Conservation (phyloP, 176 grass and related monocot species). For the Lolium rigidum region DNA sequence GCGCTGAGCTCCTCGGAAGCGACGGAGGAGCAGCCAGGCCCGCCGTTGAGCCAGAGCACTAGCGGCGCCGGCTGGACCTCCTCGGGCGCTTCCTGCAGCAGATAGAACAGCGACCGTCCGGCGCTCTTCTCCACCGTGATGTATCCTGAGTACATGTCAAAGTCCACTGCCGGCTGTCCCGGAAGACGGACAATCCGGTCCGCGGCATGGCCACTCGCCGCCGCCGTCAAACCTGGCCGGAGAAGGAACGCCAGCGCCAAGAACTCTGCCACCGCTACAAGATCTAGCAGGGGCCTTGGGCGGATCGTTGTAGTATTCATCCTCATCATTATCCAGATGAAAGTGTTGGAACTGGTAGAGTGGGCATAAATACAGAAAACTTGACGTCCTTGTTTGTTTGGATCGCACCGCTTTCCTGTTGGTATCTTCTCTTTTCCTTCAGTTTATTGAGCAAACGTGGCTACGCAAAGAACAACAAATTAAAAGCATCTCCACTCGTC, state of each 20-base stretch:
- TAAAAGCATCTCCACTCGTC: too few species aligned
- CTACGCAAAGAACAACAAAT: too few species aligned
- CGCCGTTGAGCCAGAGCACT: slow-evolving; percentile 85
- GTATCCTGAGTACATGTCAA: slow-evolving; percentile 84
- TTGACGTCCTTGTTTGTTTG: slow-evolving; percentile 25
- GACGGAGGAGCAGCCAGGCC: slow-evolving; percentile 83
- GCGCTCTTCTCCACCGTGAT: slow-evolving; percentile 54
- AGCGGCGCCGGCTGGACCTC: slow-evolving; percentile 63
- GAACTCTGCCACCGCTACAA: not conserved
- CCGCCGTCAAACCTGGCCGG: not conserved
- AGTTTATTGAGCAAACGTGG: too few species aligned
- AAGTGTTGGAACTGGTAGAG: not conserved
- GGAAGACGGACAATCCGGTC: slow-evolving; percentile 53
- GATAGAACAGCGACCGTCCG: slow-evolving; percentile 72
- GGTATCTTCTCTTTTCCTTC: not conserved
- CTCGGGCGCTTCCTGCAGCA: slow-evolving; percentile 58
- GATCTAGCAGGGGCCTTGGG: not conserved
- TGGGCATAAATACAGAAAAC: not conserved
- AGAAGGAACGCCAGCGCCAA: not conserved
- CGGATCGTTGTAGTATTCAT: not conserved
- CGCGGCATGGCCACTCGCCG: not conserved
- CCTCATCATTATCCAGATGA: not conserved
- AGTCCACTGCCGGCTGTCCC: slow-evolving; percentile 63
- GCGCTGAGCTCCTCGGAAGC: slow-evolving; percentile 83
- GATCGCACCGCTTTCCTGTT: slow-evolving; percentile 27